A percentile compares a stretch with the other conserved stretches of the same genome.
phyloP scores from a whole-genome alignment of 2,329 filamentous ascomycete genomes.

The Monilinia laxa region DNA sequence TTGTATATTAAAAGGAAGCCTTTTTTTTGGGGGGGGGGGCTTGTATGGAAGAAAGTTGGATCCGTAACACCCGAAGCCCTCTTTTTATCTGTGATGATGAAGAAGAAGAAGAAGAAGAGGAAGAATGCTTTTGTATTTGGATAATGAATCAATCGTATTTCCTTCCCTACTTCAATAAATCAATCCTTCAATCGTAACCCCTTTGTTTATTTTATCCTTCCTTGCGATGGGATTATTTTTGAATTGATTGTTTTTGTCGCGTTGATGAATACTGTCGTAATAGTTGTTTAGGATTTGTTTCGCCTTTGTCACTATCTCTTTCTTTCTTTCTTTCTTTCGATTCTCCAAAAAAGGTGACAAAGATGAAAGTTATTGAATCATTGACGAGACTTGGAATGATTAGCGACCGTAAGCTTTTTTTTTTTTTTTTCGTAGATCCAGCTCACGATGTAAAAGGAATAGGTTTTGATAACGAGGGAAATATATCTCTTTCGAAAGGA shows the following conservation, averaged over 20 bases:
- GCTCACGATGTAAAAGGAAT: conserved; percentile 9
- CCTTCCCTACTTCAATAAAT: conserved; percentile 3
- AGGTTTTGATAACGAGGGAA: conserved; percentile 13
- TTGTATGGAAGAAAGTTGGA: background rate
- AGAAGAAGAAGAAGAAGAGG: no score
- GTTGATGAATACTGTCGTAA: conserved; percentile 7
- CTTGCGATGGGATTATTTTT: background rate
- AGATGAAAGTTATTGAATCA: conserved; percentile 12
- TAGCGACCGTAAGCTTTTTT: conserved; percentile 18
- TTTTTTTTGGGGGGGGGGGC: conserved; percentile 31
- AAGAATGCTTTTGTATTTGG: background rate
- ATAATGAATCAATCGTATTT: background rate
- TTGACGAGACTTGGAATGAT: conserved; percentile 17
- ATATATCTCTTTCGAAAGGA: conserved; percentile 15
- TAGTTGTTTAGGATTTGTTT: conserved; percentile 1
- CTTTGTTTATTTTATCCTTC: background rate
- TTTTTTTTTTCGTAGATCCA: conserved; percentile 15
- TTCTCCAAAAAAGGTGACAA: conserved; percentile 14
- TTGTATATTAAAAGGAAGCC: conserved; percentile 29
- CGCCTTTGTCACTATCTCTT: conserved; percentile 1
- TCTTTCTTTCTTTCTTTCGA: conserved; percentile 9
- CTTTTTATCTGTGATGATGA: conserved; percentile 1
- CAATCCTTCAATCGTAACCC: conserved; percentile 4
- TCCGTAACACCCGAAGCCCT: conserved; percentile 13
- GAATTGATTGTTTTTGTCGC: background rate